phyloP scores from a whole-genome alignment of 352 stramenopile genomes.

The Phytophthora foliorum region DNA sequence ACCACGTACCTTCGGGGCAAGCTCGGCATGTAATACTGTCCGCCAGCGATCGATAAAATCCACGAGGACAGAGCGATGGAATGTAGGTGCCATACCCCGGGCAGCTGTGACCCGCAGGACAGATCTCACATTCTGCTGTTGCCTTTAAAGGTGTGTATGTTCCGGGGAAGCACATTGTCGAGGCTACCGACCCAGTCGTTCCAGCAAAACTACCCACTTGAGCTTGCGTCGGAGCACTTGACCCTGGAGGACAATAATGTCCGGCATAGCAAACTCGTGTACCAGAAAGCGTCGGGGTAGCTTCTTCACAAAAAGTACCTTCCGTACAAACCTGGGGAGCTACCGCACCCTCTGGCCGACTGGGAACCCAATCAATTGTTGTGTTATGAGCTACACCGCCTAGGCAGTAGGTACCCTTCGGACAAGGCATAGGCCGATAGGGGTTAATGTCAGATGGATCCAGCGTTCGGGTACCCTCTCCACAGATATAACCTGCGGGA shows the following conservation, averaged over 20 bases:
- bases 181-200: conserved; percentile 89
- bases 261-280: conserved; percentile 93
- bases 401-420: conserved; percentile 95
- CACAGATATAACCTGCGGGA: conserved; percentile 95
- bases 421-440: conserved; percentile 90
- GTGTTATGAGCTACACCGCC: conserved; percentile 94
- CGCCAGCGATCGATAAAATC: conserved; percentile 95
- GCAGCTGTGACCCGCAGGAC: conserved; percentile 95
- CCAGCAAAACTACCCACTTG: conserved; percentile 94
- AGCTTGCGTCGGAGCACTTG: conserved; percentile 88
- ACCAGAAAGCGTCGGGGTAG: conserved; percentile 82
- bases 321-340: conserved; percentile 96
- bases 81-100: conserved; percentile 97
- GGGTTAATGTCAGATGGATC: conserved; percentile 86
- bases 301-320: conserved; percentile 94
- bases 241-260: conserved; percentile 96
- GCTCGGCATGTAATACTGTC: conserved; percentile 96
- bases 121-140: conserved; percentile 91
- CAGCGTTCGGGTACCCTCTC: conserved; percentile 91
- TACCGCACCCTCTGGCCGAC: conserved; percentile 74
- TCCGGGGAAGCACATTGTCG: conserved; percentile 97
- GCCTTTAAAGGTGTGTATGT: conserved; percentile 95
- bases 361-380: conserved; percentile 94
- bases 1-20: conserved; percentile 97
- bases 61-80: conserved; percentile 93